Base-by-base conservation (phyloP, 345 rosid genomes). In the Ceriops zippeliana region DNA sequence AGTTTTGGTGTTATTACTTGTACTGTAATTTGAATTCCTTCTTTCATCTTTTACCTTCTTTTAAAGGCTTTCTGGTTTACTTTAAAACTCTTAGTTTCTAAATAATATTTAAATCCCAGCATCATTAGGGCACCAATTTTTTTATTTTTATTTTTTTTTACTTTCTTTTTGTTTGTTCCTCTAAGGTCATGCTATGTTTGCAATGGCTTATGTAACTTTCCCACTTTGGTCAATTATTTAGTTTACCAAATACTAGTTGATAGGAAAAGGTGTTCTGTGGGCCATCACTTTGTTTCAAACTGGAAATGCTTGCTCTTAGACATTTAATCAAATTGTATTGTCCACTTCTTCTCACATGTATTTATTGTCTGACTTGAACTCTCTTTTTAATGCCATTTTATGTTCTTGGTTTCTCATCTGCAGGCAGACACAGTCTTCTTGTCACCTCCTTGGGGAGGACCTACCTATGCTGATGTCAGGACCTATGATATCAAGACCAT, bases 401-500 rank as follows among this genome's bases (percentile, higher is more conserved):
- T 21, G 65, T 21, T 54, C 20, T 1, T 9, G 58, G 19, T 35
- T 20, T 47, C 17, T 51, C 30, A 65, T 67, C 70, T 72, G 69
- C 84, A 91, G 99, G 96, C 92, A 22, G 90, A 83, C 56, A 83
- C 87, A 1, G 89, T 88, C 62, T 95, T 91, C 82, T 74, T 95
- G 72, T 95, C 99, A 35, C 98, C 98, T 73, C 96, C 99, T 8
- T 91, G 99, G 96, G 99, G 99, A 5, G 97, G 98, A 52, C 99
- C 98, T 76, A 87, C 84, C 71, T 95, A 95, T 72, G 60, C 80
- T 26, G 90, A 83, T 87, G 89, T 74, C 13, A 65, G 76, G 76
- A 82, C 72, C 27, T 95, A 91, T 67, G 78, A 89, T 81, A 80
- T 90, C 65, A 86, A 70, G 81, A 91, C 90, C 35, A 90, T 91